phyloP scores from a whole-genome alignment of 176 grass and related monocot genomes.

The Poa pratensis region DNA sequence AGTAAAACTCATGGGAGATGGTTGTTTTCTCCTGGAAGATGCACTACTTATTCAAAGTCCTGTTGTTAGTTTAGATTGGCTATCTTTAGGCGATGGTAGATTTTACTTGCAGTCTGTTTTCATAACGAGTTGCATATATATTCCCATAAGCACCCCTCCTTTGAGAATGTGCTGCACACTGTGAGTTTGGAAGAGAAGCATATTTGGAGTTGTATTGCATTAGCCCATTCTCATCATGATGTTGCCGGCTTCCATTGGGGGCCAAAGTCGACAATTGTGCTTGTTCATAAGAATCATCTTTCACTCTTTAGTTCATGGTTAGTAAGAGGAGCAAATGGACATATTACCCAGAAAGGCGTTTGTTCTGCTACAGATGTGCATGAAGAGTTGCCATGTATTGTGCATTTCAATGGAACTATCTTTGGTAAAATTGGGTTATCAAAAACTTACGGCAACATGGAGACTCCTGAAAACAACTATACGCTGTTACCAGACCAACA shows the following conservation, averaged over 20 bases:
- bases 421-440: conserved; percentile 49
- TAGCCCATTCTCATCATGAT: conserved; percentile 60
- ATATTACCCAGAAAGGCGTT: conserved; percentile 22
- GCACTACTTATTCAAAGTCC: conserved; percentile 54
- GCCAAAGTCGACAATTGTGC: conserved; percentile 69
- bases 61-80: conserved; percentile 79
- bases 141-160: conserved; percentile 61
- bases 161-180: conserved; percentile 54
- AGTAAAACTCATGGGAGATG: conserved; percentile 61
- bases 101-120: conserved; percentile 73
- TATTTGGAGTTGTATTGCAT: conserved; percentile 85
- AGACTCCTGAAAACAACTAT: conserved; percentile 39
- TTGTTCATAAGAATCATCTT: conserved; percentile 89
- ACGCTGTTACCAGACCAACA: conserved; percentile 30
- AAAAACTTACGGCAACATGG: conserved; percentile 42
- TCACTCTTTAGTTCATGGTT: conserved; percentile 78
- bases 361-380: conserved; percentile 37
- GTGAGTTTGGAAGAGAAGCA: conserved; percentile 56
- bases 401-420: conserved; percentile 47
- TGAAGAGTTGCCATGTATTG: conserved; percentile 49
- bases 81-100: conserved; percentile 80
- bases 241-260: conserved; percentile 83
- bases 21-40: conserved; percentile 80
- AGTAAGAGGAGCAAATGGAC: conserved; percentile 27
- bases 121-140: conserved; percentile 84